phyloP scores from a whole-genome alignment of 179 eudicot species.

The Spinacia oleracea region DNA sequence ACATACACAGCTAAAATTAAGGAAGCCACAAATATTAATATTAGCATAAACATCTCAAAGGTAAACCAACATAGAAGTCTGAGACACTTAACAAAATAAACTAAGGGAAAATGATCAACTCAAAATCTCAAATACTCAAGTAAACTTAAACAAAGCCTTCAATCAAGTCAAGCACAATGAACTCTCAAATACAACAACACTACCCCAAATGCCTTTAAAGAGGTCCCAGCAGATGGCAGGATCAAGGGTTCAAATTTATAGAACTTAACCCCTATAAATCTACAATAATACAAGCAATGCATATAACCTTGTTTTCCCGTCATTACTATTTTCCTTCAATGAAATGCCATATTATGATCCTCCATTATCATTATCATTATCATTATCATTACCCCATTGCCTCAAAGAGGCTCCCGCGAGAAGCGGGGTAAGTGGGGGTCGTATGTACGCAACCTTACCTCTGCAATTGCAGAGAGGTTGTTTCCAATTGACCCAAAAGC shows the following conservation, averaged over 20 bases:
- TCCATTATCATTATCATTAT: too few relatives aligned
- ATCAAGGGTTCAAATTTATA: background rate
- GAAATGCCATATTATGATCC: background rate
- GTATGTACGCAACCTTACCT: too few relatives aligned
- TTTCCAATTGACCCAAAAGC: too few relatives aligned
- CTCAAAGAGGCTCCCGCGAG: too few relatives aligned
- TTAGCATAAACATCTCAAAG: background rate
- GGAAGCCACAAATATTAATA: background rate
- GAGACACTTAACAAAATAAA: background rate
- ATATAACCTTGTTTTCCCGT: background rate
- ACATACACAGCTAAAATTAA: background rate
- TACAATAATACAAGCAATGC: background rate
- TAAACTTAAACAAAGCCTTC: constrained; percentile 4
- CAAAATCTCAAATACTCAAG: background rate
- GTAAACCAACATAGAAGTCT: background rate
- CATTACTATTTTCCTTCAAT: background rate
- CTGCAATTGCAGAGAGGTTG: too few relatives aligned
- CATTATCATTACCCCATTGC: too few relatives aligned
- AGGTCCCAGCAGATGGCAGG: background rate
- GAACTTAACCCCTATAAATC: too few relatives aligned
- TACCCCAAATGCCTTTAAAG: background rate
- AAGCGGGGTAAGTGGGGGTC: too few relatives aligned
- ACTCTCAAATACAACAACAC: background rate
- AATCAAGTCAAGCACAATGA: background rate
- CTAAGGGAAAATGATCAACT: constrained; percentile 2